These are phyloP conservation scores for Astrothelium macrocarpum DNA, from an alignment of 495 filamentous ascomycete species.

Conservation along the genomic window DNA sequence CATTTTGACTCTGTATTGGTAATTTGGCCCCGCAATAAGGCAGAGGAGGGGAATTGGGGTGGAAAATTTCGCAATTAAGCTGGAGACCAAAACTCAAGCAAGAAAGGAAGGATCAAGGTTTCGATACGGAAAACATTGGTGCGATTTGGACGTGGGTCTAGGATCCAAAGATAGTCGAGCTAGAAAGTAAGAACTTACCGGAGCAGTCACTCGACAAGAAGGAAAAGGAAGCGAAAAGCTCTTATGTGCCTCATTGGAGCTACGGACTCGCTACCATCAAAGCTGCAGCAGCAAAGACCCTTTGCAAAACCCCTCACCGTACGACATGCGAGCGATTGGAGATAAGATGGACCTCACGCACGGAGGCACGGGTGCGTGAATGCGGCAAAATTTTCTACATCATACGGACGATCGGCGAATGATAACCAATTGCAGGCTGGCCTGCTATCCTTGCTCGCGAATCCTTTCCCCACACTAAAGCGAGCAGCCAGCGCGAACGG, in stretches of 20 bases:
- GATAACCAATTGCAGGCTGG: background rate
- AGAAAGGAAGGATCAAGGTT: background rate
- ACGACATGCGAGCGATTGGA: too few relatives aligned
- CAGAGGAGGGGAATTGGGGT: background rate
- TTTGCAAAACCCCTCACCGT: background rate
- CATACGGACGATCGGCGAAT: background rate
- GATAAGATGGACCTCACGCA: too few relatives aligned
- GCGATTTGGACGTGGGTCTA: too few relatives aligned
- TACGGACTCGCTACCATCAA: too few relatives aligned
- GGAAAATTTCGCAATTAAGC: background rate
- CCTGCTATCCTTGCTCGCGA: too few relatives aligned
- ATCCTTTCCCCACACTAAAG: background rate
- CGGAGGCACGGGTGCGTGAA: too few relatives aligned
- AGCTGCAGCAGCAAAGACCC: background rate
- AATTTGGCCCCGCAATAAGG: background rate
- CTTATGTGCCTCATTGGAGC: background rate
- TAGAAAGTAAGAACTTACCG: too few relatives aligned
- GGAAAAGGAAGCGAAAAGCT: background rate
- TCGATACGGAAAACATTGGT: background rate
- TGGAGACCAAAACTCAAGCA: background rate
- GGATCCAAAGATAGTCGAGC: too few relatives aligned
- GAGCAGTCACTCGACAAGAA: too few relatives aligned
- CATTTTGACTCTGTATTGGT: background rate
- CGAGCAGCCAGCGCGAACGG: background rate
- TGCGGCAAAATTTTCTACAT: too few relatives aligned